Evolutionary conservation across 1,139 yeast species (phyloP).

Genomic region (Suhomyces bribrorum): DNA sequence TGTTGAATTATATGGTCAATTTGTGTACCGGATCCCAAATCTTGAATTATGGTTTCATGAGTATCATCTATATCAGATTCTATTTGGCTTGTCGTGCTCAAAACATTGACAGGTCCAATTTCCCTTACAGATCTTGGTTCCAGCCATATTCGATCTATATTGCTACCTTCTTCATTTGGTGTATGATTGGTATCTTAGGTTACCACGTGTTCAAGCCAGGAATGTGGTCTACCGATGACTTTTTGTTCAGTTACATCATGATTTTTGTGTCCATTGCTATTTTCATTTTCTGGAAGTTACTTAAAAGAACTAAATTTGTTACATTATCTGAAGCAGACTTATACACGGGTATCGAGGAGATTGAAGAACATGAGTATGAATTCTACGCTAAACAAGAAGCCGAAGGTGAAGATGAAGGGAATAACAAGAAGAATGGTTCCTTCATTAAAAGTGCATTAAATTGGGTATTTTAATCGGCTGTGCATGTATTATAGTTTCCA

Average conservation of each 20-base stretch:
- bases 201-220: conserved; percentile 42
- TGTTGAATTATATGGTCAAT: conserved; percentile 72
- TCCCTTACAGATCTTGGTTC: conserved; percentile 35
- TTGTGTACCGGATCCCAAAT: conserved; percentile 80
- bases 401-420: conserved; percentile 9
- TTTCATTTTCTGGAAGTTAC: conserved; percentile 36
- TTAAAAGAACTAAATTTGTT: conserved; percentile 32
- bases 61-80: conserved; percentile 59
- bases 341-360: conserved; percentile 38
- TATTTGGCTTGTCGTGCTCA: conserved; percentile 57
- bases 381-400: conserved; percentile 32
- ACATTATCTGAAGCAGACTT: conserved; percentile 37
- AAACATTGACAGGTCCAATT: conserved; percentile 30
- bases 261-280: conserved; percentile 35
- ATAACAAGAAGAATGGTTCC: conserved; percentile 5
- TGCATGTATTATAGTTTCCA: conserved; percentile 1
- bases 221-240: conserved; percentile 33
- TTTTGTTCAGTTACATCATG: conserved; percentile 47
- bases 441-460: conserved; percentile 12
- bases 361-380: conserved; percentile 47
- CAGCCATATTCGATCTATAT: conserved; percentile 35
- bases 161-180: conserved; percentile 32
- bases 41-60: conserved; percentile 67
- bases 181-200: conserved; percentile 43
- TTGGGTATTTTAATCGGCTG: conserved; percentile 16